A percentile compares a stretch with the other conserved stretches of the same genome.
Conservation (phyloP, 257 asterid genomes). For the Rhazya stricta region DNA sequence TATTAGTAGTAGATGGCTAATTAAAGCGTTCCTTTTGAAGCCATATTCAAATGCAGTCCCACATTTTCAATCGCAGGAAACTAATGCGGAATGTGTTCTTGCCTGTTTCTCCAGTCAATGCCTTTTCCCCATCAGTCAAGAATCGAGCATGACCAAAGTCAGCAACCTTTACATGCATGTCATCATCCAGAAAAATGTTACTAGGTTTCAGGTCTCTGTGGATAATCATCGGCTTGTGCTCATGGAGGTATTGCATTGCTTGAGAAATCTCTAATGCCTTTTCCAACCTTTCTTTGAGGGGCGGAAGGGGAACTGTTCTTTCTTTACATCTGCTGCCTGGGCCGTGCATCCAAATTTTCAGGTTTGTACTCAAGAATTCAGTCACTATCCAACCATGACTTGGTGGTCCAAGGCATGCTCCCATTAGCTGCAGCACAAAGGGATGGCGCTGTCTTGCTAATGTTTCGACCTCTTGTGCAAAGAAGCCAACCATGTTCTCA, state of each 20-base stretch:
- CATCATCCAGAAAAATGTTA: constrained; percentile 61
- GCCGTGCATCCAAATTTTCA: constrained; percentile 71
- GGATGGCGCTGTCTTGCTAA: constrained; percentile 69
- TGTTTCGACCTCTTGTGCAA: constrained; percentile 66
- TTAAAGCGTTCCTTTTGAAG: neutral
- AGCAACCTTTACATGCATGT: constrained; percentile 60
- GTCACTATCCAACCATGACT: constrained; percentile 66
- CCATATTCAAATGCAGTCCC: neutral
- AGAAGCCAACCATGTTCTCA: constrained; percentile 50
- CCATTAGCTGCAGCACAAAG: constrained; percentile 62
- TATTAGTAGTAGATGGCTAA: too few relatives aligned
- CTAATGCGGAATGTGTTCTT: neutral
- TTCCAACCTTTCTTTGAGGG: constrained; percentile 42
- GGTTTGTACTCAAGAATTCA: constrained; percentile 40
- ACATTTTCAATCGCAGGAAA: neutral
- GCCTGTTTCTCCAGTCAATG: constrained; percentile 80
- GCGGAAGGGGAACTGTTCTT: constrained; percentile 42
- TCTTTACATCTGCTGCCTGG: constrained; percentile 49
- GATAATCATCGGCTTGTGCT: constrained; percentile 51
- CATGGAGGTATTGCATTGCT: constrained; percentile 83
- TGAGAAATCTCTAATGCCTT: constrained; percentile 65
- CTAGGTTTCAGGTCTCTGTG: constrained; percentile 79
- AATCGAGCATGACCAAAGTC: constrained; percentile 82
- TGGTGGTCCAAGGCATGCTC: constrained; percentile 65
- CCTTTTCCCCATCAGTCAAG: constrained; percentile 63